Conservation (phyloP, 139 green algal species). For the Nannochloris sp. region DNA sequence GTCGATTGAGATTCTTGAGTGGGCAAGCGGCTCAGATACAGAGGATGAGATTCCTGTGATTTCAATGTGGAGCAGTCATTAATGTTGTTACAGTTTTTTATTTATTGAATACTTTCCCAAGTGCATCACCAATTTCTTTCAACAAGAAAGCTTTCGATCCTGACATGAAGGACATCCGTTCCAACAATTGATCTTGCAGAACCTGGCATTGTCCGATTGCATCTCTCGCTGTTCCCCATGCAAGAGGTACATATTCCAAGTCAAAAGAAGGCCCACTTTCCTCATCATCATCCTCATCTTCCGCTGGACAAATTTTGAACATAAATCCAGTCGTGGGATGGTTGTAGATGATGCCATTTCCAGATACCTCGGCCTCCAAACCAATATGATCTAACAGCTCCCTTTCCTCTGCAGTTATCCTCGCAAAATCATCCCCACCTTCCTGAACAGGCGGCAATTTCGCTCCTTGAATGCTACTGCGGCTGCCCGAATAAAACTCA, state of each 20-base stretch:
- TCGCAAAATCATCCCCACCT: not conserved
- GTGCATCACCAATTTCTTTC: constrained; percentile 2
- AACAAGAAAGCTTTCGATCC: not conserved
- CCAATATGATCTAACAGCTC: not conserved
- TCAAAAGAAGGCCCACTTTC: constrained; percentile 4
- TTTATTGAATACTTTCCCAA: not conserved
- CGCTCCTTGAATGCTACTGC: not conserved
- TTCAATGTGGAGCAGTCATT: not conserved
- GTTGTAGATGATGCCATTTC: not conserved
- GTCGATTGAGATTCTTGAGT: not conserved
- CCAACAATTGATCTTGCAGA: constrained; percentile 1
- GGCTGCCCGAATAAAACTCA: not conserved
- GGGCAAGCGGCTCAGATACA: too few species aligned
- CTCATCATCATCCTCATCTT: not conserved
- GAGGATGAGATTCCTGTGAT: too few species aligned
- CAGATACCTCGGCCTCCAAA: not conserved
- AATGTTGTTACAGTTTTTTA: not conserved
- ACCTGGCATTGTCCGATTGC: not conserved
- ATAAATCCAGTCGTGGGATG: not conserved
- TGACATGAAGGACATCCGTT: constrained; percentile 4
- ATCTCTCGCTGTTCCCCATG: not conserved
- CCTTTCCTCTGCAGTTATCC: not conserved
- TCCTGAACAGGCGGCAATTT: not conserved
- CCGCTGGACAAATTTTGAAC: not conserved
- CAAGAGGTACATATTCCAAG: constrained; percentile 1